Base-by-base conservation (phyloP, 768 basidiomycete genomes). In the Naganishia onofrii region DNA sequence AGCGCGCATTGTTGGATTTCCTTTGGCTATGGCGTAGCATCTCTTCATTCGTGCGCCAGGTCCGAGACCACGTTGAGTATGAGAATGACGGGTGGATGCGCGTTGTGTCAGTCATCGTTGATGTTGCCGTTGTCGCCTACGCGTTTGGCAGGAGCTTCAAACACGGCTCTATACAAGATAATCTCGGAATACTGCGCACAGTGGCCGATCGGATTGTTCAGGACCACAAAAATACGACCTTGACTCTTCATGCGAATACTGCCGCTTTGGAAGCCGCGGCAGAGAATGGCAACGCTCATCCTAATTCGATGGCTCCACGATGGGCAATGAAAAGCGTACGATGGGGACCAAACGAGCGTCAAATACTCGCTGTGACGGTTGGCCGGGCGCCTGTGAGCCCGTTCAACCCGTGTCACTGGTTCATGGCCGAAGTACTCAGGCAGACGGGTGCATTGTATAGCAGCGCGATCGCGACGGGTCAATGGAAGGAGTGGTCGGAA, bases 21-120 rank as follows among this genome's bases (percentile, higher is more conserved):
- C 90, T 93, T 80, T 87, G 89, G 73, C 83, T 97, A 53, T 99
- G 98, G 84, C 90, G 92, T 87, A 92, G 91, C 73, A 85, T 97
- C 76, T 93, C 95, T 77, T 89, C 93, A 1, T 93, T 93, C 80
- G 88, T 88, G 74, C 87, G 95, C 21, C 92, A 90, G 23, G 87
- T 85, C 6, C 85, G 86, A 32, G 89, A 84, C 64, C 96, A 98
- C 74, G 87, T 99, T 75, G 95, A 97, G 80, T 99, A 91, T 82
- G 96, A 99, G 82, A 90, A 90, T 34, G 96, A 99, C 73, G 89
- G 90, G 23, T 96, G 94, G 95, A 92, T 96, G 72, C 91, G 89
- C 75, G 92, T 96, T 17, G 98, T 98, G 82, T 93, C 94, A 74
- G 90, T 97, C 28, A 93, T 93, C 7, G 86, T 95, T 12, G 93